Percentiles rank a stretch among this genome's conserved stretches.
These are phyloP conservation scores for Botrytis elliptica DNA, from an alignment of 2,329 filamentous ascomycete genomes.

Conservation along the genomic window DNA sequence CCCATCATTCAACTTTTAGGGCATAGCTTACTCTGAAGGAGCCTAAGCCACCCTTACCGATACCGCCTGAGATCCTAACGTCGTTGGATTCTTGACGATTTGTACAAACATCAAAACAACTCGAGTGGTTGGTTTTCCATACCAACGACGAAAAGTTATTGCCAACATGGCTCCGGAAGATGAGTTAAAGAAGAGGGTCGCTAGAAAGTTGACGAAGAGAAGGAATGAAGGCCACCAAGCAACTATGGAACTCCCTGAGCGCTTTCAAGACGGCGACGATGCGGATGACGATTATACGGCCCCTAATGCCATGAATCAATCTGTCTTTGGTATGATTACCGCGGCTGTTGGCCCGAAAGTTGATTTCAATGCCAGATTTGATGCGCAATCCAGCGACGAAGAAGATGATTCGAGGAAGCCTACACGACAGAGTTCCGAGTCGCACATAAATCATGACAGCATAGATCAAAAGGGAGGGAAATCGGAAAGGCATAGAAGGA, in stretches of 20 bases:
- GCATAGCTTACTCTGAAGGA: conserved; percentile 7
- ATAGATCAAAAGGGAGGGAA: conserved; percentile 41
- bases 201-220: conserved; percentile 45
- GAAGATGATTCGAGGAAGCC: conserved; percentile 36
- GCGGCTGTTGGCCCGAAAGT: conserved; percentile 80
- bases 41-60: conserved; percentile 19
- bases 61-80: conserved; percentile 3
- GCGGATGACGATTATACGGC: conserved; percentile 60
- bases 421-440: conserved; percentile 27
- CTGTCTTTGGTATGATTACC: conserved; percentile 88
- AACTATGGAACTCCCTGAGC: conserved; percentile 55
- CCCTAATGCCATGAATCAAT: conserved; percentile 77
- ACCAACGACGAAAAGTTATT: neutral
- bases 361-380: conserved; percentile 79
- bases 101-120: conserved; percentile 6
- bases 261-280: conserved; percentile 57
- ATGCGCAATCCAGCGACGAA: conserved; percentile 77
- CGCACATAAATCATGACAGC: conserved; percentile 30
- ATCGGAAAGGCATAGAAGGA: conserved; percentile 52
- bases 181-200: conserved; percentile 43
- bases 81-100: neutral
- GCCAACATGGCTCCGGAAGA: conserved; percentile 42
- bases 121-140: neutral
- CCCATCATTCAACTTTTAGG: neutral
- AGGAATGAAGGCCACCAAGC: conserved; percentile 44